Evolutionary conservation across 2,329 filamentous ascomycete species (phyloP).

Genomic region (Shiraia bambusicola): DNA sequence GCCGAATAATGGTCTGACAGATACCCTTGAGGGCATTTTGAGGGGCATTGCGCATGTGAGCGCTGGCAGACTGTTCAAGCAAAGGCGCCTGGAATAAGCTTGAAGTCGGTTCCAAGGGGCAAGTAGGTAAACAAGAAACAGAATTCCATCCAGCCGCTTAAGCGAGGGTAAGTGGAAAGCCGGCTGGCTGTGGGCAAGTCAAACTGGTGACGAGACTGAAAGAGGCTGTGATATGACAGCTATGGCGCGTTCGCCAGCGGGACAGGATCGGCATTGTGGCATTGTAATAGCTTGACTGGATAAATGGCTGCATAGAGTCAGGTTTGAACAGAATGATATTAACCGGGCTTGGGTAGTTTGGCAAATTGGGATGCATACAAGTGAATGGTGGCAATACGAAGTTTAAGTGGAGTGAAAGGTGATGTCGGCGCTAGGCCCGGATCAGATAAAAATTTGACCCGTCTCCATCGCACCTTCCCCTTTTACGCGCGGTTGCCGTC

Average conservation of each 20-base stretch:
- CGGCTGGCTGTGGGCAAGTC: too few species aligned
- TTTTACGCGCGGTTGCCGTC: not conserved
- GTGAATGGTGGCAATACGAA: too few species aligned
- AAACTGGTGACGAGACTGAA: conserved; percentile 16
- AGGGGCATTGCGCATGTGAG: conserved; percentile 26
- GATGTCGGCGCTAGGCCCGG: conserved; percentile 8
- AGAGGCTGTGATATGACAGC: conserved; percentile 12
- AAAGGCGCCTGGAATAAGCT: conserved; percentile 5
- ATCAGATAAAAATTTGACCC: conserved; percentile 38
- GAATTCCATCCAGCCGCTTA: not conserved
- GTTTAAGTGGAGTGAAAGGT: too few species aligned
- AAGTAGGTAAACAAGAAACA: not conserved
- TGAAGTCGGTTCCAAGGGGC: not conserved
- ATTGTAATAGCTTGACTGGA: conserved; percentile 8
- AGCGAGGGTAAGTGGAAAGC: too few species aligned
- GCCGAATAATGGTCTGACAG: conserved; percentile 33
- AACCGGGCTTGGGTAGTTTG: too few species aligned
- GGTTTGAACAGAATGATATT: conserved; percentile 10
- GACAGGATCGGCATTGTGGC: conserved; percentile 26
- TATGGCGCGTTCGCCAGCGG: conserved; percentile 21
- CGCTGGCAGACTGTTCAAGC: conserved; percentile 12
- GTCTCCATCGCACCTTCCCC: conserved; percentile 1
- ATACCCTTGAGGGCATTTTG: conserved; percentile 29
- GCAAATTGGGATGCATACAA: too few species aligned
- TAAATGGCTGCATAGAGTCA: conserved; percentile 17